phyloP scores from a whole-genome alignment of 1,284 basidiomycete species.

The Moniliella sp. region DNA sequence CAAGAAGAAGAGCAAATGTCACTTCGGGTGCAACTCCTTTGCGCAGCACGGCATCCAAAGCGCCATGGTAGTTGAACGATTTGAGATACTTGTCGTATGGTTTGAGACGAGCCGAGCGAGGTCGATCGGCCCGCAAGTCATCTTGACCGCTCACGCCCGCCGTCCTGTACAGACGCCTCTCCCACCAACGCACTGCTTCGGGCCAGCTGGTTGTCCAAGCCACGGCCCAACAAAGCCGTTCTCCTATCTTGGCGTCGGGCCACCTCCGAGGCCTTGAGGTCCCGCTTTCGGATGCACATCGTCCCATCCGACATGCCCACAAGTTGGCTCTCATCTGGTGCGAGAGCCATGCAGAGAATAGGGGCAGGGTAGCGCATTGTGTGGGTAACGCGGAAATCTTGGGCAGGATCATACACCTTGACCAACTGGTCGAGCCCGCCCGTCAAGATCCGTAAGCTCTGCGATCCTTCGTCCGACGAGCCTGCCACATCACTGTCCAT shows the following conservation, averaged over 20 bases:
- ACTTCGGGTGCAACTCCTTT: conserved; percentile 36
- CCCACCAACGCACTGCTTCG: conserved; percentile 40
- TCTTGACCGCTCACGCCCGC: conserved; percentile 40
- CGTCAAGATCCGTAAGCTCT: conserved; percentile 57
- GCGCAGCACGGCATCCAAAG: conserved; percentile 42
- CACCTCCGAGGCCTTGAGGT: conserved; percentile 49
- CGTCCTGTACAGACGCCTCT: conserved; percentile 43
- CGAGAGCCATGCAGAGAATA: conserved; percentile 68
- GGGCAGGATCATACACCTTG: conserved; percentile 69
- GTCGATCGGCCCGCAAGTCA: conserved; percentile 41
- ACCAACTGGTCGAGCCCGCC: conserved; percentile 89
- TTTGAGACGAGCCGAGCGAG: conserved; percentile 51
- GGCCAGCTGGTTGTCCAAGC: conserved; percentile 40
- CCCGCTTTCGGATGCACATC: conserved; percentile 41
- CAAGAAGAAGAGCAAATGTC: conserved; percentile 74
- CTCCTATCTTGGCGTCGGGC: conserved; percentile 37
- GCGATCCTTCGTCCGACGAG: conserved; percentile 30
- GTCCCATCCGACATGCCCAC: conserved; percentile 93
- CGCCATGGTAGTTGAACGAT: conserved; percentile 78
- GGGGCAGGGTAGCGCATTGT: conserved; percentile 96
- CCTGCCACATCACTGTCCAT: conserved; percentile 19
- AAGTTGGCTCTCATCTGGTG: conserved; percentile 90
- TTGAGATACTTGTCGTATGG: conserved; percentile 79
- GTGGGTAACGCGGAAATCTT: conserved; percentile 66
- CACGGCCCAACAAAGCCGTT: conserved; percentile 42